Base-by-base conservation (phyloP, 805 yeast genomes). In the Cyberlindnera meyerae region DNA sequence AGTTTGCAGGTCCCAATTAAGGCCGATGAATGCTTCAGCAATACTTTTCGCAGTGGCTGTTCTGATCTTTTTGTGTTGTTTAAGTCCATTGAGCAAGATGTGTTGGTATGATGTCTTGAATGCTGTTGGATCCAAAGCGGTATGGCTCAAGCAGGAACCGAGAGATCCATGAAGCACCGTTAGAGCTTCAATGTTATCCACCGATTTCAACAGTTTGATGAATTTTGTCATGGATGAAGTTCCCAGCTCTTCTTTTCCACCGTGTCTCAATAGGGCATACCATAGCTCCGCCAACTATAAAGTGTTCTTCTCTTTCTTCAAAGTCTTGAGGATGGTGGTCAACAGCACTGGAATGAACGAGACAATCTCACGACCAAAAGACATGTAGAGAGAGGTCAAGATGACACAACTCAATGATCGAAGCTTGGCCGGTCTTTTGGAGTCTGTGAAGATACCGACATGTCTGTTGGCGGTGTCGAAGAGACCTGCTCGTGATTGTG, bases 261-360 rank as follows among this genome's bases (percentile, higher is more conserved):
- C 54, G 29, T 52, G 52, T 15, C 55, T 41, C 6, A 48, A 16
- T 8, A 47, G 37, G 1, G 48, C 37, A 13, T 42, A 47, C 31
- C 52, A 37, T 8, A 54, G 42, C 31, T 35, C 39, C 8, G 53
- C 36, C 11, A 49, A 27, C 42, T 55, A 46, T 14, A 37, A 53
- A 37, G 29, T 51, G 11, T 25, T 31, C 47, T 46, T 37, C 17
- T 49, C 51, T 35, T 63, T 63, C 39, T 62, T 65, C 16, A 66
- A 29, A 15, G 58, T 50, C 40, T 60, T 64, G 36, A 62, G 48
- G 6, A 60, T 29, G 1, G 52, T 38, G 7, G 58, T 35, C 12
- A 60, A 33, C 4, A 65, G 25, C 5, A 60, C 39, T 6, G 70
- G 64, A 2, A 55, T 49, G 27, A 64, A 51, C 1, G 69, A 60